phyloP scores from a whole-genome alignment of 176 grass and related monocot species.

The Avena atlantica region DNA sequence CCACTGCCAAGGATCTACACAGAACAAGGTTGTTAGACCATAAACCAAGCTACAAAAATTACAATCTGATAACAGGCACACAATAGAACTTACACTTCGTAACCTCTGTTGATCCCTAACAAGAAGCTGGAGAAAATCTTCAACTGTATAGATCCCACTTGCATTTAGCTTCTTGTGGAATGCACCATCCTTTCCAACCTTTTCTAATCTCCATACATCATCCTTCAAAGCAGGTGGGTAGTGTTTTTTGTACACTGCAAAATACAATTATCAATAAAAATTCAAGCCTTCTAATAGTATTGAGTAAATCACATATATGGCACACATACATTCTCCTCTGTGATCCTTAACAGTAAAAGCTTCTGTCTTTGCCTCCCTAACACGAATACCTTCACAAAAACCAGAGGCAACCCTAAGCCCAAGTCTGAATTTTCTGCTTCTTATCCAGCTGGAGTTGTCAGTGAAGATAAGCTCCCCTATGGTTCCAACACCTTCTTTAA shows the following conservation, averaged over 20 bases:
- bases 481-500: conserved; percentile 96
- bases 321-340: conserved; percentile 80
- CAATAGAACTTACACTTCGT: conserved; percentile 68
- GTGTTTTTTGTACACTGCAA: conserved; percentile 96
- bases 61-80: conserved; percentile 34
- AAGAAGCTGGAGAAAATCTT: conserved; percentile 94
- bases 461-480: conserved; percentile 93
- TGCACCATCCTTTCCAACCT: conserved; percentile 91
- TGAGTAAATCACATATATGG: conserved; percentile 20
- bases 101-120: conserved; percentile 79
- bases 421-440: conserved; percentile 93
- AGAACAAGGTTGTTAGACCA: conserved; percentile 38
- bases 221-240: conserved; percentile 90
- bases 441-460: conserved; percentile 96
- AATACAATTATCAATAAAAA: conserved; percentile 31
- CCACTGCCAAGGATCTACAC: conserved; percentile 79
- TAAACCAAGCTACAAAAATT: conserved; percentile 25
- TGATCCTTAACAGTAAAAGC: conserved; percentile 95
- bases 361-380: conserved; percentile 90
- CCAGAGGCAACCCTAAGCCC: conserved; percentile 74
- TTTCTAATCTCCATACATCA: conserved; percentile 95
- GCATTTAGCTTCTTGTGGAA: conserved; percentile 89
- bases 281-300: conserved; percentile 29
- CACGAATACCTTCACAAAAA: conserved; percentile 74
- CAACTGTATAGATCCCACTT: conserved; percentile 72